Evolutionary conservation across 2,329 filamentous ascomycete species (phyloP).

Genomic region (Paecilomyces dactylethromorphus): DNA sequence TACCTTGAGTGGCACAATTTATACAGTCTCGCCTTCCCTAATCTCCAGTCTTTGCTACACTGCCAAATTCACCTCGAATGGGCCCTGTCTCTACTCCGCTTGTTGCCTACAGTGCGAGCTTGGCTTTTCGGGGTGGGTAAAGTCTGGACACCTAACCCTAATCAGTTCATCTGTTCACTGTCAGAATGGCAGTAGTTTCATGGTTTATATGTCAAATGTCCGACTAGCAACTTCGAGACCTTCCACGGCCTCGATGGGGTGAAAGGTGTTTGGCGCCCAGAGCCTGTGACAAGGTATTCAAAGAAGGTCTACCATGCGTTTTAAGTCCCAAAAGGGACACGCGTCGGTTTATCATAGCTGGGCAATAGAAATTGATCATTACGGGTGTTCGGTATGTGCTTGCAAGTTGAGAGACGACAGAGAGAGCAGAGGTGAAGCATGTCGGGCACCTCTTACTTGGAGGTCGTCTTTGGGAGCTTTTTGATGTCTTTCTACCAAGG

Average conservation of each 20-base stretch:
- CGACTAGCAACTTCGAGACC: constrained; percentile 53
- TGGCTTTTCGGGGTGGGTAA: constrained; percentile 52
- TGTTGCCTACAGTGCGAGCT: constrained; percentile 21
- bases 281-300: constrained; percentile 30
- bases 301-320: constrained; percentile 43
- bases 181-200: constrained; percentile 51
- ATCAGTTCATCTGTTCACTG: constrained; percentile 60
- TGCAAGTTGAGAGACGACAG: constrained; percentile 22
- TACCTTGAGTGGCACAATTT: constrained; percentile 24
- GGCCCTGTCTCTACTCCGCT: constrained; percentile 25
- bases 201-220: constrained; percentile 63
- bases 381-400: constrained; percentile 49
- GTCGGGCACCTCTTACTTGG: constrained; percentile 42
- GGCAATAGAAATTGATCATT: constrained; percentile 55
- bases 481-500: constrained; percentile 11
- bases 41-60: constrained; percentile 69
- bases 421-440: constrained; percentile 47
- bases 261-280: constrained; percentile 40
- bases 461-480: constrained; percentile 44
- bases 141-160: constrained; percentile 96
- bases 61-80: constrained; percentile 33
- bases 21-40: constrained; percentile 72
- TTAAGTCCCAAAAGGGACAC: constrained; percentile 33
- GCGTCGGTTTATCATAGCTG: constrained; percentile 51
- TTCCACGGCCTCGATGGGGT: constrained; percentile 22